Evolutionary conservation across 805 yeast genomes (phyloP).

Genomic region (Nakazawaea wickerhamii): DNA sequence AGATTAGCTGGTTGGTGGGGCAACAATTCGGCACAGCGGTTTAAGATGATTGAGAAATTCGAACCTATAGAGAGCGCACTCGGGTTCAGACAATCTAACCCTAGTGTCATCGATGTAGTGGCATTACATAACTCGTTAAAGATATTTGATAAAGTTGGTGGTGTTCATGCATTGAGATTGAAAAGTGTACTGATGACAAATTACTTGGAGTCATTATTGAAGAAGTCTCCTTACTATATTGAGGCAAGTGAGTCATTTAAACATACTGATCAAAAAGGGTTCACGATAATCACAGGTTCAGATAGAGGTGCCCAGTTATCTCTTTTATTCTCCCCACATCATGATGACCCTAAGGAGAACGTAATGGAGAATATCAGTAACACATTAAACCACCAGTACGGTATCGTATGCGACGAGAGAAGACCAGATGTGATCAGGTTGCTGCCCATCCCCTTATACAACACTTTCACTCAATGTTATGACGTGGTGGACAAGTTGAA

Average conservation of each 20-base stretch:
- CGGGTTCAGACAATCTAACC: constrained; percentile 87
- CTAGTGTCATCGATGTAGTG: constrained; percentile 81
- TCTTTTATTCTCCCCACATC: constrained; percentile 53
- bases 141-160: constrained; percentile 55
- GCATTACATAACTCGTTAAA: constrained; percentile 64
- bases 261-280: constrained; percentile 29
- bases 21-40: constrained; percentile 62
- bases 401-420: constrained; percentile 82
- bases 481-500: constrained; percentile 40
- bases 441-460: constrained; percentile 86
- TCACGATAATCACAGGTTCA: constrained; percentile 73
- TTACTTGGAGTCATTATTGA: constrained; percentile 46
- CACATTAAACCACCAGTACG: constrained; percentile 43
- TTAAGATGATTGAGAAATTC: constrained; percentile 72
- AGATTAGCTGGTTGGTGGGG: constrained; percentile 99
- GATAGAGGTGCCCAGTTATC: constrained; percentile 81
- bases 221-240: constrained; percentile 40
- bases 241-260: constrained; percentile 21
- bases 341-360: constrained; percentile 30
- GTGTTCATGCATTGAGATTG: constrained; percentile 49
- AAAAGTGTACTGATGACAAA: constrained; percentile 56
- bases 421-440: constrained; percentile 84
- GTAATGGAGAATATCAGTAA: constrained; percentile 58
- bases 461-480: constrained; percentile 61
- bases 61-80: constrained; percentile 82